Evolutionary conservation across 202 grass and related monocot genomes (phyloP), one percentile per base, ranked within the genome.

Genomic region (Thinopyrum obtusiflorum): DNA sequence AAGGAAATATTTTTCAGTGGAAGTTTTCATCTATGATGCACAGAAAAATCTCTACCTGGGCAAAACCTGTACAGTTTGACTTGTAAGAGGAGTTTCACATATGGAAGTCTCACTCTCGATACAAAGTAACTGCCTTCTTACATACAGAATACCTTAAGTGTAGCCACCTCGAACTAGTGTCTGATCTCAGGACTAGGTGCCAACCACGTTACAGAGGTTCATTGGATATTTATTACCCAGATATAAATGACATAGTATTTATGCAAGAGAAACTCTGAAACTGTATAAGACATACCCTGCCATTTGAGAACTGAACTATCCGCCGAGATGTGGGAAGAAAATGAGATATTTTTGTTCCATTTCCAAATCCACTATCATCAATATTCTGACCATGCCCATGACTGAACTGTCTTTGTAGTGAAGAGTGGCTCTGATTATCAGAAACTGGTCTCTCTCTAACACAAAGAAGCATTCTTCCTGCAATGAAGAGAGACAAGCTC

Each of bases 231-330:
- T 44, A 81, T 67, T 81, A 33, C 5, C 9, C 6, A 37, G 15
- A 68, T 29, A 29, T 68, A 82, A 65, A 47, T 37, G 26, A 61
- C 44, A 37, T 80, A 49, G 18, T 59, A 59, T n/a, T 66, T 32
- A 40, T 72, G 61, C 61, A 66, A 72, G 73, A 73, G 17, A 82
- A 73, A 29, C 42, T 75, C 25, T 74, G 70, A 49, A 74, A 44
- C 42, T 78, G 24, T 53, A 55, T 35, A 61, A 76, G 63, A 26
- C 31, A 73, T 94, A 98, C 93, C 97, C 84, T 92, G 84, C 97
- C 92, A 80, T 98, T 98, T 61, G 97, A 98, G 89, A 98, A 98
- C 72, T 98, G 97, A 79, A 98, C 97, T 83, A 98, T 98, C 85
- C 97, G 78, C 68, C 90, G 94, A 82, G 97, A 98, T 83, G 97